Evolutionary conservation across 1,139 yeast genomes (phyloP).

Genomic region (Lodderomyces oxycetoniae): DNA sequence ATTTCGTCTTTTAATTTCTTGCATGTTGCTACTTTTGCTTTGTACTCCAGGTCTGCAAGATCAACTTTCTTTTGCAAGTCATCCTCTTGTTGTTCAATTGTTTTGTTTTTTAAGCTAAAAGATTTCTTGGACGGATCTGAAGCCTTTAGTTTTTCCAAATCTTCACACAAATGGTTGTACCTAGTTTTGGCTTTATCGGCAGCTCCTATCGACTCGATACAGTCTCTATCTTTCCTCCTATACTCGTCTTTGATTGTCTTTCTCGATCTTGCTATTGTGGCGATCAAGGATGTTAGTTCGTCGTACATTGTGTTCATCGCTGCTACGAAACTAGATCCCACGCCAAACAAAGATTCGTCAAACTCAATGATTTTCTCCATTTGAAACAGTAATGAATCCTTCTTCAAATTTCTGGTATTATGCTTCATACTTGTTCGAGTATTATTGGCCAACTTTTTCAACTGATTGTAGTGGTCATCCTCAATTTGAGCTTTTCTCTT

Average conservation of each 20-base stretch:
- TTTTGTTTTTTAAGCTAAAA: slow-evolving; percentile 71
- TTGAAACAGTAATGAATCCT: slow-evolving; percentile 64
- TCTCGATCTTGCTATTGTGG: slow-evolving; percentile 65
- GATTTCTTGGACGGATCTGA: slow-evolving; percentile 82
- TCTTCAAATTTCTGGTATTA: slow-evolving; percentile 43
- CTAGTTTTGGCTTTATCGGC: slow-evolving; percentile 88
- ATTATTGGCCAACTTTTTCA: slow-evolving; percentile 60
- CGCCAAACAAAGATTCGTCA: slow-evolving; percentile 72
- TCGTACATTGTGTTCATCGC: slow-evolving; percentile 84
- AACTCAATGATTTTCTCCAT: slow-evolving; percentile 67
- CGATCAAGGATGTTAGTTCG: slow-evolving; percentile 70
- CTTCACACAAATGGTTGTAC: slow-evolving; percentile 78
- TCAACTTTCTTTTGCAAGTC: slow-evolving; percentile 79
- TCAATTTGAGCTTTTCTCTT: slow-evolving; percentile 77
- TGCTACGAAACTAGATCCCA: slow-evolving; percentile 70
- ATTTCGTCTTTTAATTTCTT: slow-evolving; percentile 73
- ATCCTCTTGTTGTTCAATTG: slow-evolving; percentile 88
- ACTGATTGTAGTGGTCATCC: slow-evolving; percentile 70
- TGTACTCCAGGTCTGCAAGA: slow-evolving; percentile 80
- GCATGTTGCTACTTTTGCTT: slow-evolving; percentile 67
- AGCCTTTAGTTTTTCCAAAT: slow-evolving; percentile 74
- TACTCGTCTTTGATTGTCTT: slow-evolving; percentile 80
- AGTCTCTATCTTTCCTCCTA: slow-evolving; percentile 75
- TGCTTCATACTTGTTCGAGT: slow-evolving; percentile 52
- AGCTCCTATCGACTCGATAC: slow-evolving; percentile 68